Evolutionary conservation across 2,329 filamentous ascomycete genomes (phyloP).

Genomic region (Eurotiales sp.): DNA sequence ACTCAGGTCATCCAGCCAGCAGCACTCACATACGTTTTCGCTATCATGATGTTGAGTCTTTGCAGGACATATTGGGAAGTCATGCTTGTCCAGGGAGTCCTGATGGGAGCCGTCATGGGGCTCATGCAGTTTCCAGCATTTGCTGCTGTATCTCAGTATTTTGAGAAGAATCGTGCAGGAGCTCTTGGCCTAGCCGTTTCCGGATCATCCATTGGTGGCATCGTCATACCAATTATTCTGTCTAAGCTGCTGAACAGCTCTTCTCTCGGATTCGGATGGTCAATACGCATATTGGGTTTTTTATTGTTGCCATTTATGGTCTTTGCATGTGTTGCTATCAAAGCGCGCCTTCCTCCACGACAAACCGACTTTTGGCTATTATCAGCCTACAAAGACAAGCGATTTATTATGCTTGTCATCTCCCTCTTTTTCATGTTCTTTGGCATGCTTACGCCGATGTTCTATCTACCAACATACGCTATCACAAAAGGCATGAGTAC

Average conservation of each 20-base stretch:
- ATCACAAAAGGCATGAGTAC: conserved; percentile 20
- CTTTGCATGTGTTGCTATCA: conserved; percentile 33
- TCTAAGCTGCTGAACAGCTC: conserved; percentile 47
- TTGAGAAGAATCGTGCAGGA: conserved; percentile 43
- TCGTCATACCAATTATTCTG: conserved; percentile 47
- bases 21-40: conserved; percentile 1
- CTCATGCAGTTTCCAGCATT: conserved; percentile 45
- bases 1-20: conserved; percentile 18
- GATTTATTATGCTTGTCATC: conserved; percentile 20
- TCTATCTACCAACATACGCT: conserved; percentile 28
- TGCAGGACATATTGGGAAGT: conserved; percentile 51
- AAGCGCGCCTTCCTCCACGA: conserved; percentile 22
- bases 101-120: conserved; percentile 37
- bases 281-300: conserved; percentile 50
- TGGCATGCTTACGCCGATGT: conserved; percentile 28
- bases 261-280: conserved; percentile 47
- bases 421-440: conserved; percentile 23
- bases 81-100: conserved; percentile 39
- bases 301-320: conserved; percentile 43
- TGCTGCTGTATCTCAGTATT: conserved; percentile 45
- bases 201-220: conserved; percentile 49
- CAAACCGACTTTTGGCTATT: conserved; percentile 21
- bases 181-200: conserved; percentile 46
- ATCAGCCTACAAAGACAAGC: conserved; percentile 19
- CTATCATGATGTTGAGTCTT: conserved; percentile 29